Evolutionary conservation across 2,329 filamentous ascomycete species (phyloP).

Genomic region (Penicillium sp.): DNA sequence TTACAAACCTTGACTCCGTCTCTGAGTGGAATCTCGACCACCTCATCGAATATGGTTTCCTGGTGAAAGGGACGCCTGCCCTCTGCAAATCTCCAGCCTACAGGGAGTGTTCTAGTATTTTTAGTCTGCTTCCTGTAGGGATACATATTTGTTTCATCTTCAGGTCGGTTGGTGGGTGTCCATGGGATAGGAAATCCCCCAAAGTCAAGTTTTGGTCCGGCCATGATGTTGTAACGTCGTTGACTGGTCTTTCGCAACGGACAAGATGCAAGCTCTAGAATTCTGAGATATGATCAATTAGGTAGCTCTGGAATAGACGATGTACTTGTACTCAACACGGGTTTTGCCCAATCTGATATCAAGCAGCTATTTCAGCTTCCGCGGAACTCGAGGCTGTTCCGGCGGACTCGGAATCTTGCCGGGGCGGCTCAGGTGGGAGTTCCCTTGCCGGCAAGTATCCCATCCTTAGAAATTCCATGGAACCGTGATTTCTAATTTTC

Average conservation of each 20-base stretch:
- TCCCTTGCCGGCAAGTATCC: neutral
- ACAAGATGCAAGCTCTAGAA: neutral
- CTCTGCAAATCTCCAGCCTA: neutral
- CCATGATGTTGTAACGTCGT: neutral
- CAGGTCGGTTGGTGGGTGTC: slow-evolving; percentile 11
- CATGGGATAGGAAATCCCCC: slow-evolving; percentile 15
- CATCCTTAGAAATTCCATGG: neutral
- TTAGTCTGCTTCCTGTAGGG: neutral
- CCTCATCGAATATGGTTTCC: neutral
- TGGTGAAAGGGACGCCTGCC: neutral
- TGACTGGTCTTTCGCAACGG: neutral
- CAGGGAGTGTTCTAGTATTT: neutral
- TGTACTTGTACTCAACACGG: neutral
- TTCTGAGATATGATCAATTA: neutral
- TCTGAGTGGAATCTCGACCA: neutral
- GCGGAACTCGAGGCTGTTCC: neutral
- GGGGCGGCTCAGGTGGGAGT: neutral
- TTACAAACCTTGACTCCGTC: neutral
- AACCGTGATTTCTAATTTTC: neutral
- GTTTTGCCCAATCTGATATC: neutral
- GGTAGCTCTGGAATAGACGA: neutral
- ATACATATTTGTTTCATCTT: slow-evolving; percentile 9
- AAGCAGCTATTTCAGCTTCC: neutral
- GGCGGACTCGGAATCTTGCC: neutral
- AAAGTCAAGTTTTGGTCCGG: slow-evolving; percentile 12